Base-by-base conservation (phyloP, 1,284 basidiomycete species). In the Irpex rosettiformis region DNA sequence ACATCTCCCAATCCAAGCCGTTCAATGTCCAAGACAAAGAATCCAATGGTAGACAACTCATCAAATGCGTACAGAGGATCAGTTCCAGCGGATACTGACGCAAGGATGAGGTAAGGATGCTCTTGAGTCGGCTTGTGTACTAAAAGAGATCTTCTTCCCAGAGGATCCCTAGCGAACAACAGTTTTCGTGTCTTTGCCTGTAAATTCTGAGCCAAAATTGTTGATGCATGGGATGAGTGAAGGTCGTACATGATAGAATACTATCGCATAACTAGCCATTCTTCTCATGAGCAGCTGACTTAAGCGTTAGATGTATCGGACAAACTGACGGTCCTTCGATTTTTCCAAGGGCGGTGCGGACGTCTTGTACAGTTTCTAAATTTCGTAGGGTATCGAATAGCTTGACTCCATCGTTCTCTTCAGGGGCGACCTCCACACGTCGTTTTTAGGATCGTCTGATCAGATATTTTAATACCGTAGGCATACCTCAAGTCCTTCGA, bases 81-180 rank as follows among this genome's bases (percentile, higher is more conserved):
- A 6, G 66, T 49, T 4, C 86, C 86, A 37, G 72, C 70, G n/a
- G 89, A 87, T 2, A 86, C 84, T 1, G 89, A 93, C 3, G 86
- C 72, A 13, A 92, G 70, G 25, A 92, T 68, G 40, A 91, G 75
- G 61, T 80, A 78, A 0, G 86, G 84, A 4, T 74, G 72, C 21
- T 63, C 57, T 1, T 62, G 53, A 16, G 78, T 80, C 16, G 88
- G 85, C 58, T 72, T 73, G 60, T 89, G 84, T 21, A 93, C 72
- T 1, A 98, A 77, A 1, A 99, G 79, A 5, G 96, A 98, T 45
- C 97, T 83, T 27, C 97, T 83, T 1, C 96, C 96, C 0, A 98
- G 82, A 1, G 94, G 93, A 71, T 99, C 96, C 51, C 96, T 81
- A 4, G 83, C 92, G 69, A 92, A 96, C 72, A 85, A 89, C 2